Evolutionary conservation across 148 eudicot species (phyloP), one percentile per base, ranked within the genome.

Genomic region (Mesembryanthemum crystallinum): DNA sequence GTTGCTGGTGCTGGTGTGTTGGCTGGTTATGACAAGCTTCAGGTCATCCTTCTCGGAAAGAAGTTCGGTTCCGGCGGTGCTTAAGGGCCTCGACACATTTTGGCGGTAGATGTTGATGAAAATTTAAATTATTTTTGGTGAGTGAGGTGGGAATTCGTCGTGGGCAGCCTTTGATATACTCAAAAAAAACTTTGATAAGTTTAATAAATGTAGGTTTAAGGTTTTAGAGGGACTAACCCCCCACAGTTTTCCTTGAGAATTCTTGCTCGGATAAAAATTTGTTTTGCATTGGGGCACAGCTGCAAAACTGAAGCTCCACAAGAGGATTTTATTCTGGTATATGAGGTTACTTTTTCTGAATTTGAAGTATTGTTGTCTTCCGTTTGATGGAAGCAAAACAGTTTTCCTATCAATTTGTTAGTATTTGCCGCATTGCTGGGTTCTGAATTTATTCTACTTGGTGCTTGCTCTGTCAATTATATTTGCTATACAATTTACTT

Each of bases 1-100:
- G 89, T 89, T 33, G 92, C 92, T 10, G 92, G 92, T 35, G 92
- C 90, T 71, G 89, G 90, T 79, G 90, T 85, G 51, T 87, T 87
- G 23, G 84, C 93, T 47, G 91, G 93, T 61, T 89, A 89, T 65
- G 93, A 89, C 73, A 89, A 87, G 80, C 64, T 89, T 82, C 93
- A 89, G 88, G 55, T 87, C 3, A 15, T 87, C 66, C 37, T 86
- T 28, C 78, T 89, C 6, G 93, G 93, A 75, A 87, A 89, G 85
- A 89, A 89, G 75, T 89, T 84, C 60, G 90, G 90, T 35, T 89
- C 90, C 30, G 89, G 90, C 42, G 92, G 89, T 8, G 88, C 87
- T 42, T 69, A 33, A 58, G 25, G 5, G 15, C 35, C 61, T 64
- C 32, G 9, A 9, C 29, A 65, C 2, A 62, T 63, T 27, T 37